Conservation (phyloP, 2,329 filamentous ascomycete species). For the Aspergillus unguis region DNA sequence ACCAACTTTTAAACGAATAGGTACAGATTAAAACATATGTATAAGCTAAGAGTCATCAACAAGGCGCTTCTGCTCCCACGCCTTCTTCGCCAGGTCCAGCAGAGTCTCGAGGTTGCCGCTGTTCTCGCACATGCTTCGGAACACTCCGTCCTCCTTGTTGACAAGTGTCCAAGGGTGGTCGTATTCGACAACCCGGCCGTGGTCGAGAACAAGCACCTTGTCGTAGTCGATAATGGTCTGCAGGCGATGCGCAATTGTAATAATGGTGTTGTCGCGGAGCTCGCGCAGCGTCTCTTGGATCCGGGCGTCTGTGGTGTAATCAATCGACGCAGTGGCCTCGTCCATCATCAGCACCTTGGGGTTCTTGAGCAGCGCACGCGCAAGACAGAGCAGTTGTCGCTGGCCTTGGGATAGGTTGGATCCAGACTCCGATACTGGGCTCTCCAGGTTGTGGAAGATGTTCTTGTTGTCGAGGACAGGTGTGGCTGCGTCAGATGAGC, state of each 20-base stretch:
- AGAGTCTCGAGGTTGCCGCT: constrained; percentile 61
- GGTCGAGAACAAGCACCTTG: constrained; percentile 91
- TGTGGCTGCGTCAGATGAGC: constrained; percentile 16
- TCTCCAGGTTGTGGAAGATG: constrained; percentile 82
- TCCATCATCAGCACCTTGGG: constrained; percentile 98
- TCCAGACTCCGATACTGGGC: constrained; percentile 81
- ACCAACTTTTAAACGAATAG: no score
- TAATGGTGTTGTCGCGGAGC: constrained; percentile 79
- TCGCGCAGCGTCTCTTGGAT: constrained; percentile 97
- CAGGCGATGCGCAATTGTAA: constrained; percentile 92
- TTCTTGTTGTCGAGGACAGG: constrained; percentile 75
- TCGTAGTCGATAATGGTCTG: constrained; percentile 98
- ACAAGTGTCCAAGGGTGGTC: constrained; percentile 85
- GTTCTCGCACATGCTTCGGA: constrained; percentile 66
- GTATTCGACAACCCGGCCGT: constrained; percentile 81
- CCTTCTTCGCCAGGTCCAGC: constrained; percentile 52
- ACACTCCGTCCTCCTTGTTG: constrained; percentile 63
- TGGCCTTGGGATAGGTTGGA: constrained; percentile 95
- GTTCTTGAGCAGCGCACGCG: constrained; percentile 83
- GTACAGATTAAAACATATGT: constrained; percentile 1
- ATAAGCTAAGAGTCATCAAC: constrained; percentile 40
- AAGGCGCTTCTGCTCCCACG: constrained; percentile 47
- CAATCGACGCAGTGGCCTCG: constrained; percentile 94
- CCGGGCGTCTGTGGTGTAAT: constrained; percentile 91
- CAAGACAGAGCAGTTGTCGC: constrained; percentile 88